phyloP scores from a whole-genome alignment of 805 yeast genomes.

The Lachancea mirantina region DNA sequence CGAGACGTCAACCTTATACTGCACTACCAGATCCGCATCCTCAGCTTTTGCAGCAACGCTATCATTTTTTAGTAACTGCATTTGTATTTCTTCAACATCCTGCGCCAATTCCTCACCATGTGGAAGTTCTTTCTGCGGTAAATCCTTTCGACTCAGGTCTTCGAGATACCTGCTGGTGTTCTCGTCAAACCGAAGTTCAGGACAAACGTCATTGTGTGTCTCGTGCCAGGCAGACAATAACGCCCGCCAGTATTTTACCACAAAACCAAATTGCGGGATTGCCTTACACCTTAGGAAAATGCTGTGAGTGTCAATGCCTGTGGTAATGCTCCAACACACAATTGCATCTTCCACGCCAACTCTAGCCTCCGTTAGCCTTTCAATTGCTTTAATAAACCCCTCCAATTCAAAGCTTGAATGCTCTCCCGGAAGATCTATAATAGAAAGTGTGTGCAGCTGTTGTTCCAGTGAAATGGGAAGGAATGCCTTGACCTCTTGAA shows the following conservation, averaged over 20 bases:
- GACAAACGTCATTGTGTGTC: background rate
- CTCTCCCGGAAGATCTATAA: conserved; percentile 15
- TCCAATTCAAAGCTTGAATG: conserved; percentile 12
- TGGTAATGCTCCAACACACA: conserved; percentile 7
- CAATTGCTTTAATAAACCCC: conserved; percentile 7
- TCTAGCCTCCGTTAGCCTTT: conserved; percentile 1
- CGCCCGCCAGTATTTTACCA: conserved; percentile 1
- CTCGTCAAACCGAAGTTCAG: conserved; percentile 15
- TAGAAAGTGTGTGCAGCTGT: conserved; percentile 20
- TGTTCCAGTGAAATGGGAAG: conserved; percentile 22
- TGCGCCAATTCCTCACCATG: conserved; percentile 4
- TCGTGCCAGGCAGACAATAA: conserved; percentile 3
- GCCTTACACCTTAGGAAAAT: conserved; percentile 6
- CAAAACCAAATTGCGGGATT: conserved; percentile 1
- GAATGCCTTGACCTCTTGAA: conserved; percentile 18
- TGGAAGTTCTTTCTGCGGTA: background rate
- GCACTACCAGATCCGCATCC: conserved; percentile 10
- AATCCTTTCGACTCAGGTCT: conserved; percentile 10
- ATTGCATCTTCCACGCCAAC: background rate
- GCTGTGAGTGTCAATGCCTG: conserved; percentile 6
- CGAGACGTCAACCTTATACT: conserved; percentile 24
- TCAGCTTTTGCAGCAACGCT: background rate
- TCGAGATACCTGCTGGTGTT: conserved; percentile 15
- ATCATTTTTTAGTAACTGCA: conserved; percentile 3
- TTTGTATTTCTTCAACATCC: background rate